Conservation (phyloP, 768 basidiomycete species). For the Lyophyllum semitale region DNA sequence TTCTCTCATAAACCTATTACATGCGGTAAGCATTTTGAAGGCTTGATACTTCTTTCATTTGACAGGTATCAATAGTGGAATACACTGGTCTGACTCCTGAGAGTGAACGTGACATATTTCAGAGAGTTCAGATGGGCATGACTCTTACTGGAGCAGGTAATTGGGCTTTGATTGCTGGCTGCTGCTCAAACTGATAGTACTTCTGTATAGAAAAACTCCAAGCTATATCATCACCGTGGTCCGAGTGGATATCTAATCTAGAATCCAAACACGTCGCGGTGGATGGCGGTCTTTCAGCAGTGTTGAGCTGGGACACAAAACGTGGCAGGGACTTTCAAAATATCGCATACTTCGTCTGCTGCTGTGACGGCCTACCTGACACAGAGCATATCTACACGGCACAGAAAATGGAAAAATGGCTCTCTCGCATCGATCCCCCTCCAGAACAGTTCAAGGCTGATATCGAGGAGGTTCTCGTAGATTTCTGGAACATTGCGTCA, state of each 20-base stretch:
- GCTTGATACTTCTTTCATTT: background rate
- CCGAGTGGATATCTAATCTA: constrained; percentile 64
- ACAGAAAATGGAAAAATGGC: constrained; percentile 58
- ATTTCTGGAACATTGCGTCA: constrained; percentile 55
- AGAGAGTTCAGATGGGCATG: constrained; percentile 82
- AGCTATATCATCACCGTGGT: constrained; percentile 73
- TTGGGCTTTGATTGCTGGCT: constrained; percentile 9
- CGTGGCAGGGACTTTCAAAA: constrained; percentile 80
- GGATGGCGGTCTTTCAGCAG: constrained; percentile 57
- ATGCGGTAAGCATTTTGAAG: constrained; percentile 50
- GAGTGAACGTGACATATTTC: constrained; percentile 78
- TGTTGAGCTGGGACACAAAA: constrained; percentile 63
- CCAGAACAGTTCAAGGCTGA: constrained; percentile 48
- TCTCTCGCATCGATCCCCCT: constrained; percentile 44
- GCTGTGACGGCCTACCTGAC: constrained; percentile 56
- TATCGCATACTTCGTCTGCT: constrained; percentile 69
- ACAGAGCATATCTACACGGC: constrained; percentile 53
- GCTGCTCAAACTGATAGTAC: background rate
- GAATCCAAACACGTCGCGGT: constrained; percentile 57
- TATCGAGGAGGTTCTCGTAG: constrained; percentile 54
- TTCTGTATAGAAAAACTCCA: constrained; percentile 67
- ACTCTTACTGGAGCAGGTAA: constrained; percentile 71
- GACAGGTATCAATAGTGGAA: constrained; percentile 50
- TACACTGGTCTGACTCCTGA: constrained; percentile 56
- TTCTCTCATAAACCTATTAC: constrained; percentile 64